Evolutionary conservation across 257 asterid species (phyloP).

Genomic region (Salvia rosmarinus): DNA sequence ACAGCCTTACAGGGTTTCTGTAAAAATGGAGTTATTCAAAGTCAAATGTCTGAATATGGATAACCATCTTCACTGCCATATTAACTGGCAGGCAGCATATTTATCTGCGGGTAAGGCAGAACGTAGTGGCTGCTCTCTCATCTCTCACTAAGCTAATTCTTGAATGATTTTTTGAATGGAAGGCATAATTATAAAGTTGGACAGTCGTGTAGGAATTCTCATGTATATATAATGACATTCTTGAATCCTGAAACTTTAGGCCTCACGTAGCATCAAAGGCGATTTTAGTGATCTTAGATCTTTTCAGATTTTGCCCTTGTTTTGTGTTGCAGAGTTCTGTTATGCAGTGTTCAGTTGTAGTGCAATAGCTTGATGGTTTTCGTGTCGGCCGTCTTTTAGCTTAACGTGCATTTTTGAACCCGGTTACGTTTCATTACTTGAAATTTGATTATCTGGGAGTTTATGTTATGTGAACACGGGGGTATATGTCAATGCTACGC

Average conservation of each 20-base stretch:
- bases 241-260: conserved; percentile 7
- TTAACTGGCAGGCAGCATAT: conserved; percentile 28
- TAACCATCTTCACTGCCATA: conserved; percentile 3
- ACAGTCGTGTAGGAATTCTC: neutral
- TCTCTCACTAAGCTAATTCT: conserved; percentile 17
- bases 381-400: neutral
- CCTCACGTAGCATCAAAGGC: neutral
- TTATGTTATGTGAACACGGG: too few relatives aligned
- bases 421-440: neutral
- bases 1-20: neutral
- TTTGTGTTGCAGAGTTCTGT: conserved; percentile 21
- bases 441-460: neutral
- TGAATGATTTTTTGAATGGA: conserved; percentile 28
- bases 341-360: neutral
- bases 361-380: neutral
- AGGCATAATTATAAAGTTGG: conserved; percentile 8
- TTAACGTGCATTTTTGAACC: too few relatives aligned
- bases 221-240: conserved; percentile 2
- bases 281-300: neutral
- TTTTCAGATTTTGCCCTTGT: neutral
- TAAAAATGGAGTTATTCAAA: neutral
- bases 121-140: conserved; percentile 2
- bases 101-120: conserved; percentile 8
- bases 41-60: neutral
- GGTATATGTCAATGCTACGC: too few relatives aligned